Evolutionary conservation across 2,329 filamentous ascomycete genomes (phyloP), one percentile per base, ranked within the genome.

Genomic region (Xylogone sp.): DNA sequence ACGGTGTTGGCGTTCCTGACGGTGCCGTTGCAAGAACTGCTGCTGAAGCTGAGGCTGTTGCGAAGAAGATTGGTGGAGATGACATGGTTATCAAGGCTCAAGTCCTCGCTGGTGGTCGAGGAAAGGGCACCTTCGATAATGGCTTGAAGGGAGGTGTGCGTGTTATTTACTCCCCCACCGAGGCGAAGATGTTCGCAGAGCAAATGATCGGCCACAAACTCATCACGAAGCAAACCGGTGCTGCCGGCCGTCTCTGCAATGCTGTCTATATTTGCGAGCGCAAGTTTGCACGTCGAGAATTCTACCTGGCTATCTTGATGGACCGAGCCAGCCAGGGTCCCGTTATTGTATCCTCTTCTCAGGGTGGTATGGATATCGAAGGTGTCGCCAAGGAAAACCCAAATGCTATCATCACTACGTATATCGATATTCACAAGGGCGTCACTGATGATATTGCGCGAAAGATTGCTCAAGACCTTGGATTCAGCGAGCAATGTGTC

Each of bases 131-230:
- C 65, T 99, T 99, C 70, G 91, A 96, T 78, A 97, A 97, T 75
- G 94, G 94, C 66, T 86, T 99, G 71, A 99, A 99, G 82, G 94
- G 94, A 67, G 94, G 94, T 78, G 94, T 99, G 65, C 86, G 94
- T 66, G 92, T 99, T 67, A 96, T 99, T 76, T 99, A 97, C 84
- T 97, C 93, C 79, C 90, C 94, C 54, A 92, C 91, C 65, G 84
- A 87, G 81, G 94, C 94, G 69, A 88, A 90, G 81, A 96, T 97
- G 85, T 96, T 99, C 71, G 93, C 94, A 64, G 83, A 93, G 64
- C 92, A 99, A 80, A 99, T 99, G 94, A 97, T 99, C 75, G 94
- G 94, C 69, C 93, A 99, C 79, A 97, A 97, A 77, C 90, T 99
- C 75, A 84, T 99, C 76, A 99, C 94, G 74, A 99, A 99, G 85